Percentiles rank a stretch among this genome's conserved stretches.
These are phyloP conservation scores for Trifolium pratense DNA, from an alignment of 306 rosid species.

Conservation along the genomic window DNA sequence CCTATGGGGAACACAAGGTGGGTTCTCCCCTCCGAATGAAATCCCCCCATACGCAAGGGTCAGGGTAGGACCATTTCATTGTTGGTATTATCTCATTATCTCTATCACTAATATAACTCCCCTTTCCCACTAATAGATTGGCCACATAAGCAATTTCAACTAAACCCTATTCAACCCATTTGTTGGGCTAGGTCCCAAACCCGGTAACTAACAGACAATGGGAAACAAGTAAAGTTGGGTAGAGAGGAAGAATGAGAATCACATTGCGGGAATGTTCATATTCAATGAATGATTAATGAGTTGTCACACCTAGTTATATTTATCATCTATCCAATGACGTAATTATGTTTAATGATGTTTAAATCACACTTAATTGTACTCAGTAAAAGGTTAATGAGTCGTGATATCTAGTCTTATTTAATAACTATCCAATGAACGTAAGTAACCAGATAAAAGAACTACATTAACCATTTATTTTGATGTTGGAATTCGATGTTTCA, in stretches of 20 bases:
- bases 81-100: no score
- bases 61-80: no score
- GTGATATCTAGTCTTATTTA: neutral
- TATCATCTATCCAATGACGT: neutral
- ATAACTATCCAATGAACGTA: neutral
- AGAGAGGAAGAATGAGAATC: neutral
- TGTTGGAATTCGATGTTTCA: neutral
- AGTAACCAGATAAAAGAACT: neutral
- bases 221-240: neutral
- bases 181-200: no score
- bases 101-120: no score
- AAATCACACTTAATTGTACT: neutral
- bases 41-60: no score
- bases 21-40: no score
- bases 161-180: no score
- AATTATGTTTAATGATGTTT: neutral
- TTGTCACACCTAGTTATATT: neutral
- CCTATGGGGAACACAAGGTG: no score
- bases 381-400: neutral
- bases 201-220: neutral
- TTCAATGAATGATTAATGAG: neutral
- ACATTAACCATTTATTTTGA: neutral
- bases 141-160: no score
- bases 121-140: no score
- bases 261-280: neutral